These are phyloP conservation scores for Vitis rupestris DNA, from an alignment of 164 flowering plant species.

Conservation along the genomic window DNA sequence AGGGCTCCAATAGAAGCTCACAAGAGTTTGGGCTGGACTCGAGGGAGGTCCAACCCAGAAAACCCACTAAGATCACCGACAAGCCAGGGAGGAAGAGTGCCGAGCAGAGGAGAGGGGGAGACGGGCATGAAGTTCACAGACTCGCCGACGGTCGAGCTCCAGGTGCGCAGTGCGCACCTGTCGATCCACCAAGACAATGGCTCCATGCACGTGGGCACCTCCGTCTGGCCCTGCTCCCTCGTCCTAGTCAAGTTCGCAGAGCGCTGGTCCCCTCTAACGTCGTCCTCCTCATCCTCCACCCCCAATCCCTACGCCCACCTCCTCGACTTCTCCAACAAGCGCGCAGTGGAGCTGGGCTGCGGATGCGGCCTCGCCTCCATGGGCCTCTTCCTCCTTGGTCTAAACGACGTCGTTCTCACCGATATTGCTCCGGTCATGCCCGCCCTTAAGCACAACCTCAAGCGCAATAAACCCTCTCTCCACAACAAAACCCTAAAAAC, in stretches of 20 bases:
- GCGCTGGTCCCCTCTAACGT: slow-evolving; percentile 50
- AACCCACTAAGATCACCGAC: no score
- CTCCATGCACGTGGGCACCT: slow-evolving; percentile 94
- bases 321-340: slow-evolving; percentile 58
- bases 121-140: slow-evolving; percentile 71
- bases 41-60: no score
- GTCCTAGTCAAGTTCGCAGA: slow-evolving; percentile 94
- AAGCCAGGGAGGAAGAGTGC: no score
- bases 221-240: slow-evolving; percentile 95
- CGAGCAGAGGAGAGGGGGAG: not conserved
- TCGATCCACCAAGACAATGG: slow-evolving; percentile 87
- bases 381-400: slow-evolving; percentile 82
- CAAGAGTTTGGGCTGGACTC: no score
- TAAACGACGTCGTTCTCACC: slow-evolving; percentile 64
- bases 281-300: slow-evolving; percentile 15
- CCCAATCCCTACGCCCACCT: slow-evolving; percentile 67
- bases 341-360: slow-evolving; percentile 80
- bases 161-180: slow-evolving; percentile 43
- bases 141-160: slow-evolving; percentile 75
- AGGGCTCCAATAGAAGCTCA: no score
- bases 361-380: slow-evolving; percentile 91
- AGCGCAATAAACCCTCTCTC: slow-evolving; percentile 56
- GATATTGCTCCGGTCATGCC: slow-evolving; percentile 91
- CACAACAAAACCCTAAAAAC: slow-evolving; percentile 50
- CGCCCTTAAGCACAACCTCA: slow-evolving; percentile 82